A percentile compares a stretch with the other conserved stretches of the same genome.
Conservation (phyloP, 306 rosid species). For the Sicyos edulis region DNA sequence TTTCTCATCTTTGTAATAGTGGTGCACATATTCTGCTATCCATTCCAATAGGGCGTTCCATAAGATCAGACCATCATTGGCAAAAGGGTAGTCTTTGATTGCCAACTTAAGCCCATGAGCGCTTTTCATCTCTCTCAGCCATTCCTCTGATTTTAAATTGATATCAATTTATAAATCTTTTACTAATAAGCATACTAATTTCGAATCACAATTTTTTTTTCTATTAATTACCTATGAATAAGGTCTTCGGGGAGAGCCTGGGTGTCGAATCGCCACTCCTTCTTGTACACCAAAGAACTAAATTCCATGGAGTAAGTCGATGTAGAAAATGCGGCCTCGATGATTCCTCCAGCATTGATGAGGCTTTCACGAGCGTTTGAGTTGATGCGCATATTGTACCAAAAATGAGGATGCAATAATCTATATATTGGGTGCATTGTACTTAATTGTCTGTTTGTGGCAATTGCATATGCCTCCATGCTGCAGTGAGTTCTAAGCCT, state of each 20-base stretch:
- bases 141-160: slow-evolving; percentile 42
- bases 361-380: slow-evolving; percentile 59
- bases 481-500: slow-evolving; percentile 77
- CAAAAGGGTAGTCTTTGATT: slow-evolving; percentile 70
- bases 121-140: slow-evolving; percentile 52
- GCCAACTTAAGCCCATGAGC: slow-evolving; percentile 53
- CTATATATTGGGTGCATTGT: slow-evolving; percentile 75
- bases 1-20: slow-evolving; percentile 41
- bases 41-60: slow-evolving; percentile 55
- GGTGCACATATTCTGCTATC: slow-evolving; percentile 50
- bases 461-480: slow-evolving; percentile 68
- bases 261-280: slow-evolving; percentile 50
- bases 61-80: slow-evolving; percentile 55
- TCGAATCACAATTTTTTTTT: slow-evolving; percentile 18
- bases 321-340: slow-evolving; percentile 48
- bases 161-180: slow-evolving; percentile 42
- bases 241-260: slow-evolving; percentile 66
- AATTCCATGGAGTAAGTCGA: slow-evolving; percentile 43
- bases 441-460: slow-evolving; percentile 72
- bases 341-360: slow-evolving; percentile 50
- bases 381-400: slow-evolving; percentile 79
- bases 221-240: slow-evolving; percentile 41
- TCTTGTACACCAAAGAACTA: slow-evolving; percentile 47
- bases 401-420: slow-evolving; percentile 69
- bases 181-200: slow-evolving; percentile 20